A percentile compares a stretch with the other conserved stretches of the same genome.
Conservation (phyloP, 2,329 filamentous ascomycete genomes). For the Fusarium pseudograminearum region DNA sequence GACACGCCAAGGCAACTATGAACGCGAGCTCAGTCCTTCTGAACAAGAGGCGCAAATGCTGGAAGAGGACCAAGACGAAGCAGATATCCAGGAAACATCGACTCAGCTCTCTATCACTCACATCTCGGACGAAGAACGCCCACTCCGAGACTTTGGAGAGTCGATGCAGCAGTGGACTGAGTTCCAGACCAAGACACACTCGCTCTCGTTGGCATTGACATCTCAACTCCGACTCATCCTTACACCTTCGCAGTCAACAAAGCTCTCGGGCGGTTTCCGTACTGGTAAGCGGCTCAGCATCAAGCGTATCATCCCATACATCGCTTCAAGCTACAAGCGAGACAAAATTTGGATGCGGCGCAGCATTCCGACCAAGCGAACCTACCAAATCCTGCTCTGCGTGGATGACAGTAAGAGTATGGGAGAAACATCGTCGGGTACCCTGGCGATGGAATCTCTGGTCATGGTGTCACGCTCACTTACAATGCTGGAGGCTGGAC, state of each 20-base stretch:
- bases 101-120: constrained; percentile 80
- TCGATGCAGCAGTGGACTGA: constrained; percentile 83
- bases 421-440: constrained; percentile 81
- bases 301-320: constrained; percentile 99
- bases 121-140: constrained; percentile 62
- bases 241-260: constrained; percentile 92
- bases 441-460: constrained; percentile 91
- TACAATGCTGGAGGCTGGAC: constrained; percentile 92
- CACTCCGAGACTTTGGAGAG: constrained; percentile 63
- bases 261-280: constrained; percentile 95
- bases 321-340: constrained; percentile 96
- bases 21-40: constrained; percentile 61
- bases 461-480: constrained; percentile 90
- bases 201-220: constrained; percentile 87
- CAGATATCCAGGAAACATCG: constrained; percentile 64
- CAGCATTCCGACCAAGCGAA: constrained; percentile 88
- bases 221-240: constrained; percentile 97
- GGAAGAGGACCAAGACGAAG: constrained; percentile 63
- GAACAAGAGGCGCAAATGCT: constrained; percentile 59
- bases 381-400: constrained; percentile 96
- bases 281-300: constrained; percentile 99
- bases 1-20: constrained; percentile 69
- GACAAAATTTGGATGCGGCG: constrained; percentile 99
- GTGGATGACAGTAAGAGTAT: constrained; percentile 97
- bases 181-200: constrained; percentile 86